Base-by-base conservation (phyloP, 2,329 filamentous ascomycete species). In the Stachybotrys echinatus region DNA sequence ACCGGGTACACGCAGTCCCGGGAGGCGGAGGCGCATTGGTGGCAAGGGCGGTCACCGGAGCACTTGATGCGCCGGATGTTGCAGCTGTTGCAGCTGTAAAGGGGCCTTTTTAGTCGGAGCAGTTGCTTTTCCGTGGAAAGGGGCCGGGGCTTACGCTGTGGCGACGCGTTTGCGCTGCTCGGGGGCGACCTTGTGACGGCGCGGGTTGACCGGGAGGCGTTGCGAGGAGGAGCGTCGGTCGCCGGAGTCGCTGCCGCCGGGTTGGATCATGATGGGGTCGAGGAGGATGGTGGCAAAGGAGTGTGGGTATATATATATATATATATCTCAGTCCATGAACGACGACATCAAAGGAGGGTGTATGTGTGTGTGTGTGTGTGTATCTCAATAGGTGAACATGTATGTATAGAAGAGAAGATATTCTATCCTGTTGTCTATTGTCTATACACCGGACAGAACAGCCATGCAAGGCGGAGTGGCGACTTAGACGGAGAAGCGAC, bases 51-150 rank as follows among this genome's bases (percentile, higher is more conserved):
- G 4, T 75, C 69, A 43, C 76, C 76, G 12, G 74, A 77, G 61
- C 76, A 79, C 55, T 75, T 78, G 59, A 77, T 73, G 50, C 76
- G 71, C 42, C 75, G 72, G 43, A 77, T 59, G 62, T 79, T 79
- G 64, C 76, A 79, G 59, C 65, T 71, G 57, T 79, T 79, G 66
- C 76, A 79, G 50, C 75, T 78, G 49, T 21, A 38, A 23, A 17
- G 19, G 31, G 21, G n/a, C n/a, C n/a, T n/a, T 20, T 18, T 21
- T 19, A 42, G 27, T 23, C 42, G 21, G 47, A 40, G 38, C 39
- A 45, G 45, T 22, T 31, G 21, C n/a, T 43, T n/a, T 34, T 47
- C 27, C 27, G 27, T 5, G 27, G 42, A 34, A n/a, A 51, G 40
- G 37, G 46, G 47, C 8, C 8, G 37, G 22, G 12, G 70, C 74